These are phyloP conservation scores for Metschnikowia lochheadii DNA, from an alignment of 805 yeast genomes.

Conservation along the genomic window DNA sequence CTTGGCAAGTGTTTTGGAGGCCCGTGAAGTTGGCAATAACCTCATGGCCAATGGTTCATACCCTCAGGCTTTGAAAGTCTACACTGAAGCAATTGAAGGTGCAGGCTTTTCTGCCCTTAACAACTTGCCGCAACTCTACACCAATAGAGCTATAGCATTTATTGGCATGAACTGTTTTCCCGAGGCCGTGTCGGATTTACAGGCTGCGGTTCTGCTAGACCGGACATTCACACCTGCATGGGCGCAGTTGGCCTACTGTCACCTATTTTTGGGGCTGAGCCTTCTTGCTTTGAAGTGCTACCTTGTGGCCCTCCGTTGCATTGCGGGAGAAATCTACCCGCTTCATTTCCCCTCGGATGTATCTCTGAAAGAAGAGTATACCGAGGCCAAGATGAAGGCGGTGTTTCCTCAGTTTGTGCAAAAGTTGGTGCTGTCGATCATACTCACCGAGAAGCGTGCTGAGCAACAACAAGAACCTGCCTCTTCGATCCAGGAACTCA, in stretches of 20 bases:
- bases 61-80: constrained; percentile 37
- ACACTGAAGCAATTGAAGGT: constrained; percentile 33
- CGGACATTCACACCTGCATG: constrained; percentile 38
- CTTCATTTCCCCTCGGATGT: constrained; percentile 16
- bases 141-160: constrained; percentile 40
- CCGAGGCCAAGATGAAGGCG: constrained; percentile 19
- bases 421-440: constrained; percentile 29
- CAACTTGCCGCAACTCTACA: constrained; percentile 28
- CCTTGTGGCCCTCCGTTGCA: constrained; percentile 26
- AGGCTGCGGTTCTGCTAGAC: constrained; percentile 28
- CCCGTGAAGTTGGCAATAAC: constrained; percentile 41
- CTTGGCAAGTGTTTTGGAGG: constrained; percentile 7
- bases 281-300: constrained; percentile 32
- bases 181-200: constrained; percentile 37
- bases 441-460: constrained; percentile 36
- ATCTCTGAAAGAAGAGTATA: constrained; percentile 18
- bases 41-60: constrained; percentile 33
- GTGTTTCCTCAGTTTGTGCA: constrained; percentile 39
- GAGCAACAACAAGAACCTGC: constrained; percentile 31
- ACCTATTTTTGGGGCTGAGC: constrained; percentile 37
- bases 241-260: constrained; percentile 43
- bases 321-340: constrained; percentile 32
- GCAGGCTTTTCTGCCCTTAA: constrained; percentile 15
- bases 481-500: constrained; percentile 21
- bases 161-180: constrained; percentile 39